phyloP scores from a whole-genome alignment of 371 early-diverging fungal species.

The Mortierella sp. region DNA sequence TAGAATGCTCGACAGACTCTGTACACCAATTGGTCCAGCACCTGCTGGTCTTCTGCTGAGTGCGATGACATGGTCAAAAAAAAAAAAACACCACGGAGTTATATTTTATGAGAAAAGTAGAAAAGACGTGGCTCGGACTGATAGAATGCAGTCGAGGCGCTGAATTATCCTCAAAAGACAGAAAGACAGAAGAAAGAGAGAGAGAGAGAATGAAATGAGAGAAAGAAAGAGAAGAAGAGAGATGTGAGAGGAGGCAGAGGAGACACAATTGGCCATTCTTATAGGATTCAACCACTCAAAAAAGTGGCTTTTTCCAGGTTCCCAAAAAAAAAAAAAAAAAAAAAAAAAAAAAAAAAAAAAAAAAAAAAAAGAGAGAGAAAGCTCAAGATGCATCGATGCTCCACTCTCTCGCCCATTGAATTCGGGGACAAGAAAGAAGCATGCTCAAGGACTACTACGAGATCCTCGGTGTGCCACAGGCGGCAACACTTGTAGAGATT shows the following conservation, averaged over 20 bases:
- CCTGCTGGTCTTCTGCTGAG: constrained; percentile 56
- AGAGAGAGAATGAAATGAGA: neutral
- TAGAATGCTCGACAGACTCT: constrained; percentile 90
- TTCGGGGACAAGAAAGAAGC: neutral
- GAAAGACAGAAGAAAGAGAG: neutral
- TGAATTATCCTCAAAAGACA: constrained; percentile 6
- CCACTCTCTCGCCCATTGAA: neutral
- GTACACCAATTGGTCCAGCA: constrained; percentile 78
- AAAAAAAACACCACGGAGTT: neutral
- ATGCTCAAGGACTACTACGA: constrained; percentile 52
- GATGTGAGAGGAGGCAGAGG: neutral
- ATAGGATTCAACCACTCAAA: neutral
- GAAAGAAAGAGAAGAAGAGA: neutral
- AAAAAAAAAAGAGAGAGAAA: neutral
- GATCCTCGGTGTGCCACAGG: constrained; percentile 37
- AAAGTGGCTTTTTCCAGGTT: neutral
- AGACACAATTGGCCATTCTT: neutral
- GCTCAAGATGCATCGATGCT: neutral
- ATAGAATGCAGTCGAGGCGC: neutral
- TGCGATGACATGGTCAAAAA: constrained; percentile 16
- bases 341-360: neutral
- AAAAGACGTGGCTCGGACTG: neutral
- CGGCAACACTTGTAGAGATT: constrained; percentile 31
- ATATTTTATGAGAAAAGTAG: neutral
- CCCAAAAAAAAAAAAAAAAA: no score